These are phyloP conservation scores for Pseudogymnoascus sp. DNA, from an alignment of 2,329 filamentous ascomycete species.

Conservation along the genomic window DNA sequence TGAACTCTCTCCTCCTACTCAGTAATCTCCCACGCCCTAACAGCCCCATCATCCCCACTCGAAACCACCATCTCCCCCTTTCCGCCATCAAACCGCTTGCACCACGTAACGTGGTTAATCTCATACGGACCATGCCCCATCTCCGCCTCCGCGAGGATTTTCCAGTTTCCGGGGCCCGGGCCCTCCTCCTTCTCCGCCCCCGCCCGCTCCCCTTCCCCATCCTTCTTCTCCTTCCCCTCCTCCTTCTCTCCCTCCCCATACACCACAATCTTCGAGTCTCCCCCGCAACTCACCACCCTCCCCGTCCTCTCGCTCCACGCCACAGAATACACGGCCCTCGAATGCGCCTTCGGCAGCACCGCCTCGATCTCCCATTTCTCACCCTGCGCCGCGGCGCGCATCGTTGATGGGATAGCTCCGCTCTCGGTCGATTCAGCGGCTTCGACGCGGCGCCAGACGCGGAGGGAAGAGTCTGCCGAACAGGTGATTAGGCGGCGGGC, in stretches of 20 bases:
- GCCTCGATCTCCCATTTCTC: slow-evolving; percentile 80
- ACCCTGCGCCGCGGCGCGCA: slow-evolving; percentile 60
- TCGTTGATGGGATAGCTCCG: slow-evolving; percentile 72
- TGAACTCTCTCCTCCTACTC: slow-evolving; percentile 8
- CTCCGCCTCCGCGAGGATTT: slow-evolving; percentile 56
- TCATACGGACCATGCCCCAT: slow-evolving; percentile 87
- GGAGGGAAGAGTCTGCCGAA: slow-evolving; percentile 72
- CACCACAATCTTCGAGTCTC: slow-evolving; percentile 72
- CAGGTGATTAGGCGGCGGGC: slow-evolving; percentile 63
- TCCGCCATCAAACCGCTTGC: slow-evolving; percentile 61
- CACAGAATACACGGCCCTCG: slow-evolving; percentile 74
- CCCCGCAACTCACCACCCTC: slow-evolving; percentile 76
- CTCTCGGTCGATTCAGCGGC: slow-evolving; percentile 28
- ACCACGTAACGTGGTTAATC: slow-evolving; percentile 88
- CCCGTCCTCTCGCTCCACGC: slow-evolving; percentile 75
- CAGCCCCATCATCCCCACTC: slow-evolving; percentile 84
- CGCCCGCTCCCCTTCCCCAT: background rate
- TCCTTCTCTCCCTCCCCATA: slow-evolving; percentile 54
- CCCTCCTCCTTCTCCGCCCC: background rate
- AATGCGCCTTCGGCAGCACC: slow-evolving; percentile 66
- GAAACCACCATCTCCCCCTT: slow-evolving; percentile 73
- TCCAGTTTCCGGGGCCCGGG: slow-evolving; percentile 48
- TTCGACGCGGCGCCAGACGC: slow-evolving; percentile 60
- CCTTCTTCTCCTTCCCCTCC: slow-evolving; percentile 24
- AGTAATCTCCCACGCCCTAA: slow-evolving; percentile 68